phyloP scores from a whole-genome alignment of 495 filamentous ascomycete genomes.

The Letharia lupina region DNA sequence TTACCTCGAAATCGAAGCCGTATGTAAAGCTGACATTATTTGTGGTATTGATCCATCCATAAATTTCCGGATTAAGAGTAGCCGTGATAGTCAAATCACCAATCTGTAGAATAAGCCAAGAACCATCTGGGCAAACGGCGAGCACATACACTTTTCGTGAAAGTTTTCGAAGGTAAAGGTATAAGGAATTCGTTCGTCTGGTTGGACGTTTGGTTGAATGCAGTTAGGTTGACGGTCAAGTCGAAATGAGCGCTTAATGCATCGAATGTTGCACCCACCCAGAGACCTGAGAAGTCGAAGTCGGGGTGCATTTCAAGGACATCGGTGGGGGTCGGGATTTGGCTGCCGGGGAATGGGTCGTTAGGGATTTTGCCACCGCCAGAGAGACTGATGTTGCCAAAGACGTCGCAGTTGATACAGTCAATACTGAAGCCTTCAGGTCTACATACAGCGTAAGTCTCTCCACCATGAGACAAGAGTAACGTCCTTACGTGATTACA shows the following conservation, averaged over 20 bases:
- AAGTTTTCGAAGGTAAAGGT: constrained; percentile 7
- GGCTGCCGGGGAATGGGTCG: not conserved
- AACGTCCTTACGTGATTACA: not conserved
- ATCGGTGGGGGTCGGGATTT: constrained; percentile 8
- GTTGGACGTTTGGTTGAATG: constrained; percentile 6
- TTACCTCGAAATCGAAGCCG: constrained; percentile 15
- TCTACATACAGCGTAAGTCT: not conserved
- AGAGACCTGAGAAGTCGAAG: constrained; percentile 13
- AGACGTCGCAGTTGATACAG: constrained; percentile 8
- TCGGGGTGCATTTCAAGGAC: constrained; percentile 20
- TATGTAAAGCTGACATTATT: constrained; percentile 16
- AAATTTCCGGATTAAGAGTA: not conserved
- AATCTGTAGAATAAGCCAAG: not conserved
- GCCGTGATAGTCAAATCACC: constrained; percentile 2
- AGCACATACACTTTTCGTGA: constrained; percentile 1
- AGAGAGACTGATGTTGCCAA: constrained; percentile 14
- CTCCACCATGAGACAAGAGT: not conserved
- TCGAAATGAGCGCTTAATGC: constrained; percentile 13
- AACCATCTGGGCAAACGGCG: not conserved
- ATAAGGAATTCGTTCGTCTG: constrained; percentile 10
- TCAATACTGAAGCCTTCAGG: constrained; percentile 5
- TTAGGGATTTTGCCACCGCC: constrained; percentile 7
- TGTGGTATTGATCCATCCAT: constrained; percentile 13
- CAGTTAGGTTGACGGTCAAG: constrained; percentile 10
- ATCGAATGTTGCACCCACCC: constrained; percentile 15